Conservation (phyloP, 2,329 filamentous ascomycete species). For the Microcera coccophila region DNA sequence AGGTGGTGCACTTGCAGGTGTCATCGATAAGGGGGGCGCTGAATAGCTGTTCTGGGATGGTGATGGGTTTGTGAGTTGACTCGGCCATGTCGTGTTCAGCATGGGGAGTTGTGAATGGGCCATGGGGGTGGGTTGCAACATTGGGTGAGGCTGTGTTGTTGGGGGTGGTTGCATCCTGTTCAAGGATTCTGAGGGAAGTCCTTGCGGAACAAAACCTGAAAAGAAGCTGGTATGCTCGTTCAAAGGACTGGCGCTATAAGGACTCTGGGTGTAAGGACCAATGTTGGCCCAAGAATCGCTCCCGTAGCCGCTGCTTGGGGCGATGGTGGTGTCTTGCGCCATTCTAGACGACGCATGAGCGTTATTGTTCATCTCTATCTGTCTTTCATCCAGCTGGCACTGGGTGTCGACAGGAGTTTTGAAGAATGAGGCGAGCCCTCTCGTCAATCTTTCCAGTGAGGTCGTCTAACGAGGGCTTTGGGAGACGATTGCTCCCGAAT, state of each 20-base stretch:
- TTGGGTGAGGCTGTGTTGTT: slow-evolving; percentile 29
- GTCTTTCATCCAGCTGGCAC: slow-evolving; percentile 17
- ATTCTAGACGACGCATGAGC: slow-evolving; percentile 30
- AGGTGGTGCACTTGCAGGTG: slow-evolving; percentile 52
- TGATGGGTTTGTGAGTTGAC: slow-evolving; percentile 71
- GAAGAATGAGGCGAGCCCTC: neutral
- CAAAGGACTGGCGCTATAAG: slow-evolving; percentile 49
- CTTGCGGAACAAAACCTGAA: slow-evolving; percentile 51
- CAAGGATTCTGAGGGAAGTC: slow-evolving; percentile 49
- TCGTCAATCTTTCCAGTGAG: neutral
- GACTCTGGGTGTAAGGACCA: slow-evolving; percentile 61
- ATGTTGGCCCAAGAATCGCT: slow-evolving; percentile 55
- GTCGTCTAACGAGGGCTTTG: neutral
- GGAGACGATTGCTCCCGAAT: slow-evolving; percentile 4
- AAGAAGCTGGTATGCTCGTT: slow-evolving; percentile 62
- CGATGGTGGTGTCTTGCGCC: slow-evolving; percentile 31
- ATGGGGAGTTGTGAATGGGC: slow-evolving; percentile 61
- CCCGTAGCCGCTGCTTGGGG: slow-evolving; percentile 31
- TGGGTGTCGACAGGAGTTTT: slow-evolving; percentile 1
- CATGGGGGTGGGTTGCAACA: slow-evolving; percentile 38
- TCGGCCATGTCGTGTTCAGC: slow-evolving; percentile 74
- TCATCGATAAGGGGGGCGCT: slow-evolving; percentile 55
- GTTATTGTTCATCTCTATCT: slow-evolving; percentile 34
- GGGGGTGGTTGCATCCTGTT: slow-evolving; percentile 56
- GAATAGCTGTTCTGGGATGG: slow-evolving; percentile 50